Evolutionary conservation across 805 yeast genomes (phyloP), one percentile per base, ranked within the genome.

Genomic region (Hagleromyces aurorensis): DNA sequence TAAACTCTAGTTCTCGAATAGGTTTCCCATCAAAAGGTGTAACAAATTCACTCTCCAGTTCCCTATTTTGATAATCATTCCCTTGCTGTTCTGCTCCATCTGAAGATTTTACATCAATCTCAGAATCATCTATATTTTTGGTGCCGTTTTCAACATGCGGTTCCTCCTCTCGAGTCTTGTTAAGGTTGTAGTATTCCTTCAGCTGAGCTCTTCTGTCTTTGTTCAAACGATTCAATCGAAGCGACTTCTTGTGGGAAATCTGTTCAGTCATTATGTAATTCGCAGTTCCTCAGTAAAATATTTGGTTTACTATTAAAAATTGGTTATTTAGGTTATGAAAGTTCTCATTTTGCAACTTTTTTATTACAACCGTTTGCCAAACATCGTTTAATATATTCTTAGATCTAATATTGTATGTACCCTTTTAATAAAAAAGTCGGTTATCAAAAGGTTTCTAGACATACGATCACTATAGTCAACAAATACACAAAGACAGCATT

Each of bases 211-310:
- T 38, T 19, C 47, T 40, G 19, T 48, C 55, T 21, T 38, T 43
- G 23, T 43, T 46, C 9, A 46, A 25, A 12, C 42, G 29, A 11
- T 21, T 35, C 6, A 44, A 39, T 18, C 48, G 25, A 16, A 51
- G 27, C 3, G 54, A 41, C 27, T 51, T 49, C 33, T 48, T 53
- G 31, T 53, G 57, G 15, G 52, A 46, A 13, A 51, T 53, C 29
- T 48, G 57, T 30, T 51, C 53, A 4, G 56, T 46, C 55, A 50
- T 52, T 13, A n/a, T n/a, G n/a, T n/a, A n/a, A n/a, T n/a, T n/a
- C n/a, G n/a, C n/a, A n/a, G n/a, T n/a, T n/a, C n/a, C n/a, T n/a
- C n/a, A n/a, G n/a, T n/a, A n/a, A n/a, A n/a, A n/a, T n/a, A n/a
- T n/a, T n/a, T n/a, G n/a, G n/a, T n/a, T n/a, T n/a, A n/a, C n/a